Evolutionary conservation across 75 land plant genomes (phyloP).

Genomic region (Cryptomeria japonica): DNA sequence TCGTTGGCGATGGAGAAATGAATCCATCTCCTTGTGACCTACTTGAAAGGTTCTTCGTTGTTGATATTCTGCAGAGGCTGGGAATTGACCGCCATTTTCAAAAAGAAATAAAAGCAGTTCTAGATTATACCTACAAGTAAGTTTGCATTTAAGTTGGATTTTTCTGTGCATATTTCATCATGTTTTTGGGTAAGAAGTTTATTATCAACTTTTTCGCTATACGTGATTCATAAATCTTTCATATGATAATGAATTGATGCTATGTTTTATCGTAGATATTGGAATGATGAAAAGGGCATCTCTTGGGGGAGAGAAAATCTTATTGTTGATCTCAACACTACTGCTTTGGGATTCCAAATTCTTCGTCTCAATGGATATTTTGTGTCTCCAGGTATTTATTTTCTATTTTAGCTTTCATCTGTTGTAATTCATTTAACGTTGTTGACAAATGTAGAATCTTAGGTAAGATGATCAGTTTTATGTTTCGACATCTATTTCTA

Average conservation of each 20-base stretch:
- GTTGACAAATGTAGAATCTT: too few relatives aligned
- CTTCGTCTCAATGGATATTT: background rate
- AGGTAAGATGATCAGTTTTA: too few relatives aligned
- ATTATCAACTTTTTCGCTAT: too few relatives aligned
- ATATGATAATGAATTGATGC: background rate
- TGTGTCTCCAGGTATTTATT: background rate
- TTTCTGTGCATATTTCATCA: too few relatives aligned
- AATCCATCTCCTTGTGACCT: too few relatives aligned
- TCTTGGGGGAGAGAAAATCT: too few relatives aligned
- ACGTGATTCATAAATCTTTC: too few relatives aligned
- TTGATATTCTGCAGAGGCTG: background rate
- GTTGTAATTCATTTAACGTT: too few relatives aligned
- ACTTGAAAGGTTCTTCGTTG: background rate
- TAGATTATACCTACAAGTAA: background rate
- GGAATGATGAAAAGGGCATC: background rate
- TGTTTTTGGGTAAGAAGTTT: too few relatives aligned
- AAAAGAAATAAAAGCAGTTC: background rate
- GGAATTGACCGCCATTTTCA: background rate
- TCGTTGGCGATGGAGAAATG: background rate
- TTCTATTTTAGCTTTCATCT: background rate
- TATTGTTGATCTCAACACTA: background rate
- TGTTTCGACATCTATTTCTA: background rate
- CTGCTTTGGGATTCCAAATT: background rate
- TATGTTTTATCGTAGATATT: background rate
- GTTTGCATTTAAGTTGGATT: background rate